Base-by-base conservation (phyloP, 2,329 filamentous ascomycete genomes). In the Botrytis medusae region DNA sequence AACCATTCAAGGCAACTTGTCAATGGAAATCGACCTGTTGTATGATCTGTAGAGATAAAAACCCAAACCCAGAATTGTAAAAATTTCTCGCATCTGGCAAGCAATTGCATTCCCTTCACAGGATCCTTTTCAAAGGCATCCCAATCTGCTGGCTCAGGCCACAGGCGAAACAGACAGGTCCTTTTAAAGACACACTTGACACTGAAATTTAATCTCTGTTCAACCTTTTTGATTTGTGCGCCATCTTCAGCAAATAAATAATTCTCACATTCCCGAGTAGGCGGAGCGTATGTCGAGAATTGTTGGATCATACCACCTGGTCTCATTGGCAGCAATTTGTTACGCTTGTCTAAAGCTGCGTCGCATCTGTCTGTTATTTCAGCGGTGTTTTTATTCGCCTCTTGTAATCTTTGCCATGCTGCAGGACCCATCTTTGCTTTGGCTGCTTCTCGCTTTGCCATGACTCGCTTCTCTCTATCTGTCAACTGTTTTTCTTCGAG, bases 31-130 rank as follows among this genome's bases (percentile, higher is more conserved):
- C 48, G 48, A 54, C n/a, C 1, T n/a, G 25, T 54, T n/a, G 0
- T 25, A 54, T 0, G 5, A n/a, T 12, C 25, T 54, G 12, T 54
- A 54, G 0, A 7, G n/a, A 7, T 0, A 1, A 54, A n/a, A 0
- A 54, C 0, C 25, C 25, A n/a, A 54, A 8, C 25, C 48, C 48
- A 54, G 12, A 54, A 54, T 1, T 54, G 25, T 0, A n/a, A 1
- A 7, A n/a, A 54, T 54, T n/a, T 25, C 12, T 54, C 12, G 12
- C 25, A 54, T n/a, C 48, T 54, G 1, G 12, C 25, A 54, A 54
- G 25, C 0, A 54, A 54, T 8, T 1, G 2, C 25, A 54, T 3
- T n/a, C 48, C 12, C 2, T n/a, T 1, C 4, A 2, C 25, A 16
- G 10, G 5, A 16, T 54, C 48, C 12, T 54, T 54, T 1, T 54